Base-by-base conservation (phyloP, 192 early-diverging fungal species). In the Mortierella hygrophila region DNA sequence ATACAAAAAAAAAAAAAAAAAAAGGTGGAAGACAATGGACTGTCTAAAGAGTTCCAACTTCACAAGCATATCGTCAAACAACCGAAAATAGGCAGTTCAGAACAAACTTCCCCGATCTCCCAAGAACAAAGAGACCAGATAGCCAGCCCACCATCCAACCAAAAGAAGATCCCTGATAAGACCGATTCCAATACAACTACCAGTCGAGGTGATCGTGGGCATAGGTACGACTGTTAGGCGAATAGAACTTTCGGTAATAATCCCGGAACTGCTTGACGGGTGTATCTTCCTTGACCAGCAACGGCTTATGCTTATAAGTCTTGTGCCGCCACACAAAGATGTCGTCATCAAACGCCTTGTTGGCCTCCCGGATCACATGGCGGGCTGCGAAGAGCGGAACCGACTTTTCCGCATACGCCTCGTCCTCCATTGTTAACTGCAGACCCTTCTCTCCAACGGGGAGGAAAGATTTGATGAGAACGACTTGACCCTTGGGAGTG, bases 281-380 rank as follows among this genome's bases (percentile, higher is more conserved):
- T 60, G 84, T 23, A 38, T 86, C 84, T 70, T 81, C 84, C 65
- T 86, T 86, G 35, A 86, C 84, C 40, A 86, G 78, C 63, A 86
- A 20, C 15, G 84, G 79, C 35, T 78, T 68, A 52, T 80, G 78
- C 54, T 77, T 18, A 42, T 85, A 85, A 1, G 84, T 86, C 54
- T 86, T 81, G 68, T 86, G 84, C 40, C 84, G 74, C 84, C 84
- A 86, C n/a, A 86, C 79, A 86, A 86, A 86, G 54, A 86, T 86
- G 54, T 81, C 84, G 26, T 86, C 84, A 38, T 86, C 84, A 71
- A 86, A 86, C 4, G 84, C 79, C 72, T 86, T 86, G 79, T 81
- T 86, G 32, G 84, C 84, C 57, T 86, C 84, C 1, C 84, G 78
- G 37, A 86, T 68, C 21, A 86, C 57, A 73, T 86, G 79, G 3